Evolutionary conservation across 2,329 filamentous ascomycete genomes (phyloP).

Genomic region (Aureobasidium subglaciale): DNA sequence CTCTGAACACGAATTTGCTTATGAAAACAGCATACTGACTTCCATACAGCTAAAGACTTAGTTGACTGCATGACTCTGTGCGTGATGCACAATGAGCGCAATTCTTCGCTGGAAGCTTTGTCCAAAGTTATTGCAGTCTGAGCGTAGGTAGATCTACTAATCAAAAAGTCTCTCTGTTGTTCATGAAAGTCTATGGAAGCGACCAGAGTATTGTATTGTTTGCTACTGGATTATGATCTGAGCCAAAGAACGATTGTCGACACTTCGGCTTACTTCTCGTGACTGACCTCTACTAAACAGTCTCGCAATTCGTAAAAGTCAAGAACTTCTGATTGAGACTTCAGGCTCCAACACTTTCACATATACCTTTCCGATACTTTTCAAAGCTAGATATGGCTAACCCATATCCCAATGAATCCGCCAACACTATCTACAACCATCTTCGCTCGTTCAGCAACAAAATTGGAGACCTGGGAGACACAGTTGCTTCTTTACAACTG

Average conservation of each 20-base stretch:
- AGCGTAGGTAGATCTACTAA: too few relatives aligned
- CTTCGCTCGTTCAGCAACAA: background rate
- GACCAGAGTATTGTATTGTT: background rate
- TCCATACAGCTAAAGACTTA: background rate
- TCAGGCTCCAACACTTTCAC: background rate
- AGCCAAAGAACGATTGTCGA: background rate
- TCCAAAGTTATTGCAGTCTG: constrained; percentile 5
- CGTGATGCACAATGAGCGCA: constrained; percentile 7
- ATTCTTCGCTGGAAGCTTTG: constrained; percentile 7
- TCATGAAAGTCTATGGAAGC: background rate
- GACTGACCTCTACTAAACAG: background rate
- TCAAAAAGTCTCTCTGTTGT: background rate
- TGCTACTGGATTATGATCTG: background rate
- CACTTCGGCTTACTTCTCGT: background rate
- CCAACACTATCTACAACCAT: background rate
- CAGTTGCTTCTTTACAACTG: background rate
- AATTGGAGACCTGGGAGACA: background rate
- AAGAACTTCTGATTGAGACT: background rate
- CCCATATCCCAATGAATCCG: background rate
- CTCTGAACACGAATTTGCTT: too few relatives aligned
- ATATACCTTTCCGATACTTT: background rate
- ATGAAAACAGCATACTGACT: background rate
- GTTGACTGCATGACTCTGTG: constrained; percentile 4
- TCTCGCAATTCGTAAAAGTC: background rate
- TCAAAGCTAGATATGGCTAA: background rate